Evolutionary conservation across 345 rosid species (phyloP).

Genomic region (Pugionium dolabratum): DNA sequence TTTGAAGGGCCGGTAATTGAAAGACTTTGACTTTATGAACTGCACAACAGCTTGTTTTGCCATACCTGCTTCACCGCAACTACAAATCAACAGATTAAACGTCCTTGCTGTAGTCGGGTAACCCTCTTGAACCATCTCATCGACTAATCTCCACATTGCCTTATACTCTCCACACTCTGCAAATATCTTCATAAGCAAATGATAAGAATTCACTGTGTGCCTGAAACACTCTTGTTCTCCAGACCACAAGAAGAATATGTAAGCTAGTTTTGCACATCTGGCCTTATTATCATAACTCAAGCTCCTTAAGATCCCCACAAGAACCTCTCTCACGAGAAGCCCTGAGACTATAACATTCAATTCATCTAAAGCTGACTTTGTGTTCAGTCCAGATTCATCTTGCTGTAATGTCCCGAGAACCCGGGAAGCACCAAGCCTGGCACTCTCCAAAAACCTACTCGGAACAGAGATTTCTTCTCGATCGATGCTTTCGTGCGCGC

Average conservation of each 20-base stretch:
- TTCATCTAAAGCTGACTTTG: slow-evolving; percentile 52
- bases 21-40: slow-evolving; percentile 74
- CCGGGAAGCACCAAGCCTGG: slow-evolving; percentile 51
- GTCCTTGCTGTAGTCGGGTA: slow-evolving; percentile 74
- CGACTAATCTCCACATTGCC: slow-evolving; percentile 91
- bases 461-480: slow-evolving; percentile 30
- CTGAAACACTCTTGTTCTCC: slow-evolving; percentile 56
- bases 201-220: slow-evolving; percentile 65
- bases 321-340: slow-evolving; percentile 79
- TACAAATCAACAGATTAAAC: slow-evolving; percentile 77
- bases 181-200: slow-evolving; percentile 79
- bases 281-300: slow-evolving; percentile 47
- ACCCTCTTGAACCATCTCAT: slow-evolving; percentile 81
- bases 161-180: slow-evolving; percentile 74
- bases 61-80: slow-evolving; percentile 75
- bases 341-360: slow-evolving; percentile 65
- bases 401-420: slow-evolving; percentile 58
- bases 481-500: slow-evolving; percentile 3
- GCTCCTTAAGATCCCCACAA: slow-evolving; percentile 61
- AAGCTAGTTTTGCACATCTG: slow-evolving; percentile 67
- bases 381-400: slow-evolving; percentile 65
- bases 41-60: slow-evolving; percentile 70
- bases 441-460: slow-evolving; percentile 44
- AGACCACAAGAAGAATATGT: slow-evolving; percentile 77
- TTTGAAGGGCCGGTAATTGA: slow-evolving; percentile 71